A percentile compares a stretch with the other conserved stretches of the same genome.
Evolutionary conservation across 78 protist genomes (phyloP).

Genomic region (slime mould (Dictyostelium discoideum)): DNA sequence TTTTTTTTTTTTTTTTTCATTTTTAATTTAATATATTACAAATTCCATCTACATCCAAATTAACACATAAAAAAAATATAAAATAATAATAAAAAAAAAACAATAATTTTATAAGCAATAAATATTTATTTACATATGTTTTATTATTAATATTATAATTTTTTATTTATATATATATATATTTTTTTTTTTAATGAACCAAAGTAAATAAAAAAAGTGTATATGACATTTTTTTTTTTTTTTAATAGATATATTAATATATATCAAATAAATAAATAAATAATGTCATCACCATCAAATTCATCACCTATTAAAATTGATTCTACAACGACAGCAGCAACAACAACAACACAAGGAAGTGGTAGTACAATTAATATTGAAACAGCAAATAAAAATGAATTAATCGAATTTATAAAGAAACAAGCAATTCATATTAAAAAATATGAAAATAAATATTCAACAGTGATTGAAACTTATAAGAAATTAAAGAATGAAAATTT

Average conservation of each 20-base stretch:
- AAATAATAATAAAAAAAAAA: too few relatives aligned
- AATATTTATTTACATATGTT: too few relatives aligned
- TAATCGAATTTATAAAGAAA: constrained; percentile 68
- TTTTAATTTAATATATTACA: too few relatives aligned
- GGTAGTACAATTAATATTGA: constrained; percentile 38
- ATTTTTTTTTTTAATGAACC: too few relatives aligned
- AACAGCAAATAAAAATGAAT: constrained; percentile 50
- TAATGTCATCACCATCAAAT: not conserved
- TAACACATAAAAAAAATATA: too few relatives aligned
- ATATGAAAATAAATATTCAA: constrained; percentile 18
- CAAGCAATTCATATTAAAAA: constrained; percentile 60
- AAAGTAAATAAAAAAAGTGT: too few relatives aligned
- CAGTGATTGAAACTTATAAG: constrained; percentile 51
- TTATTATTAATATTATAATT: too few relatives aligned
- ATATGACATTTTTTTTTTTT: too few relatives aligned
- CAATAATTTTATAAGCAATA: too few relatives aligned
- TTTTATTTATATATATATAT: too few relatives aligned
- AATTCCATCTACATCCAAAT: too few relatives aligned
- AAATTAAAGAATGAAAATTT: constrained; percentile 44
- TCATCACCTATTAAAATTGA: not conserved
- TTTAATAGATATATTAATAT: not conserved
- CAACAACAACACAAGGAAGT: not conserved
- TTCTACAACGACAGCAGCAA: not conserved
- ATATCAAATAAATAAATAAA: not conserved
- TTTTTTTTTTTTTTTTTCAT: too few relatives aligned